Base-by-base conservation (phyloP, 83 land plant species). In the Isoetes engelmannii region DNA sequence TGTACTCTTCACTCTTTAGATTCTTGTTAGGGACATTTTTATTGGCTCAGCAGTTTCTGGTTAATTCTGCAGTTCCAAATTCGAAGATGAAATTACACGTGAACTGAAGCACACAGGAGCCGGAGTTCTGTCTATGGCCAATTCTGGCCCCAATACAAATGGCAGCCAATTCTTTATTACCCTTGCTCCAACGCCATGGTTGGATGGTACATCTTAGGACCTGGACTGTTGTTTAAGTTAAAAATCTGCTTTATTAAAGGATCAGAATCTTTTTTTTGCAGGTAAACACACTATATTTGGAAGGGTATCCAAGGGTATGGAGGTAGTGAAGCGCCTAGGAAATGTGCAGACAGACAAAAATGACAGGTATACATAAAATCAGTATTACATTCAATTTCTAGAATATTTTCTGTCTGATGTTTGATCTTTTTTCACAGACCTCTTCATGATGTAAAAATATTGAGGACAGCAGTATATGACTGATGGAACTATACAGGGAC, bases 271-370 rank as follows among this genome's bases (percentile, higher is more conserved):
- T 4, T 17, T 57, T 28, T 53, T 47, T 74, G 61, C 87, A 90
- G 98, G 92, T 45, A 92, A 92, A 57, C 98, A 92, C 67, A 89
- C 98, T 17, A 92, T 92, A 55, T 92, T 92, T 85, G 98, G 96
- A 61, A 76, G 98, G 72, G 89, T 92, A 20, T 84, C 84, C 65
- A 82, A 68, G 57, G 98, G 98, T 44, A 92, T 92, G 98, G 98
- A 92, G 59, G 81, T 92, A 37, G 74, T 92, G 61, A 90, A 86
- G 71, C 88, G 98, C 8, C 92, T 92, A 73, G 98, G 98, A 55
- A 90, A 87, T 66, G 92, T 92, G 47, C 95, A 92, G 68, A 92
- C 98, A 37, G 92, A 92, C 60, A 92, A 83, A 61, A 83, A 67
- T 77, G 98, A 92, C 66, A 79, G 98, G 98, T 92, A 19, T 13